These are phyloP conservation scores for Dictyostelium firmibasis DNA, from an alignment of 78 protist genomes.

Conservation along the genomic window DNA sequence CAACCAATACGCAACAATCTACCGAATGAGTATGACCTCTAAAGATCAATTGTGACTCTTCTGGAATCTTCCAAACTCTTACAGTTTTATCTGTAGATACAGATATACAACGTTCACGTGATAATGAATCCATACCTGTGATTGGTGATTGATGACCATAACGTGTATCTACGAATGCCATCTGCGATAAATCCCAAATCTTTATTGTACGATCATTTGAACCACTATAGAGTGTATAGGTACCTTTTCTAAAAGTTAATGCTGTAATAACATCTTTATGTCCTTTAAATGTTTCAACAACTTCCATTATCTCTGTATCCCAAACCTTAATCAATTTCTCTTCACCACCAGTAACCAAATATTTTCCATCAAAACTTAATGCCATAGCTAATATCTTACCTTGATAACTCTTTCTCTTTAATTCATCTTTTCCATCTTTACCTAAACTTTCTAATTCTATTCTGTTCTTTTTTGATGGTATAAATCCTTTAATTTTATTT, in stretches of 20 bases:
- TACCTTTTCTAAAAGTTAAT: slow-evolving; percentile 81
- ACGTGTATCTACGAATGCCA: slow-evolving; percentile 91
- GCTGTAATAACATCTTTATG: slow-evolving; percentile 74
- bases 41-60: slow-evolving; percentile 89
- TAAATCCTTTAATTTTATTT: slow-evolving; percentile 34
- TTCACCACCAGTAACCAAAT: slow-evolving; percentile 84
- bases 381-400: slow-evolving; percentile 84
- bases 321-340: slow-evolving; percentile 80
- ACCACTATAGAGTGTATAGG: slow-evolving; percentile 83
- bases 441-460: neutral
- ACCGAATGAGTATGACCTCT: slow-evolving; percentile 56
- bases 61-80: slow-evolving; percentile 91
- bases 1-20: slow-evolving; percentile 48
- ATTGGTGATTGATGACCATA: slow-evolving; percentile 86
- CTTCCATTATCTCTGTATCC: slow-evolving; percentile 2
- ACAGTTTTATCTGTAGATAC: slow-evolving; percentile 76
- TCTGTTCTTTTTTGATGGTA: slow-evolving; percentile 42
- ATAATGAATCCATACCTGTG: slow-evolving; percentile 79
- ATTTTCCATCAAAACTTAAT: slow-evolving; percentile 80
- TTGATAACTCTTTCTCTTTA: neutral
- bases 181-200: slow-evolving; percentile 87
- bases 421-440: slow-evolving; percentile 3
- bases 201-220: slow-evolving; percentile 88
- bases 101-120: slow-evolving; percentile 66
- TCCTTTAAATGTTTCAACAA: slow-evolving; percentile 74